A percentile compares a stretch with the other conserved stretches of the same genome.
phyloP scores from a whole-genome alignment of 2,329 filamentous ascomycete species.

The Metarhizium humberi region DNA sequence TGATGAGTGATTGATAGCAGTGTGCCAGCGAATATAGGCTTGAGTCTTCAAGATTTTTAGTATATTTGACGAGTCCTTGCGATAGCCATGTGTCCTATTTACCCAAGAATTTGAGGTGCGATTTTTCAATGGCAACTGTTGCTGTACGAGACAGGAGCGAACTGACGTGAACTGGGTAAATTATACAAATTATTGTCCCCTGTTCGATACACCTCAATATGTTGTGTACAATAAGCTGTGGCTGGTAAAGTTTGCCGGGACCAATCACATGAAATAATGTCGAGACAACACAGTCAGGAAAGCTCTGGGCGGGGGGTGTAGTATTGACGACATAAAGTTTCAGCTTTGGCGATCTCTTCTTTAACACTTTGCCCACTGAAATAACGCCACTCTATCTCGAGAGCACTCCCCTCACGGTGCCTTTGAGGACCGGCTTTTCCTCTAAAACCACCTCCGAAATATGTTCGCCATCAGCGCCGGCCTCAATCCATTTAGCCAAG shows the following conservation, averaged over 20 bases:
- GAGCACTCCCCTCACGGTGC: slow-evolving; percentile 37
- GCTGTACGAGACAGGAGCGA: too few species aligned
- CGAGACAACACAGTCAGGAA: too few species aligned
- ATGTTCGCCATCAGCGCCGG: slow-evolving; percentile 31
- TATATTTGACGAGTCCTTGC: not conserved
- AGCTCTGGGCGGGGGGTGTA: too few species aligned
- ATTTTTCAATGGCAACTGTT: too few species aligned
- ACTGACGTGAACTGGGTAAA: too few species aligned
- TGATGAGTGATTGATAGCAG: slow-evolving; percentile 49
- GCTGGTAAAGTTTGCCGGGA: too few species aligned
- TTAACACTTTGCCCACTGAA: not conserved
- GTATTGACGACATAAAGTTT: not conserved
- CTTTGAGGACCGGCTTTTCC: slow-evolving; percentile 37
- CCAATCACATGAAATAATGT: too few species aligned
- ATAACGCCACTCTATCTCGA: slow-evolving; percentile 27
- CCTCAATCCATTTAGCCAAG: slow-evolving; percentile 63
- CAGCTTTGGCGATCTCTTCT: not conserved
- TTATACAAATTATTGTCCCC: too few species aligned
- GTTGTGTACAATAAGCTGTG: too few species aligned
- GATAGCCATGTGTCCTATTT: not conserved
- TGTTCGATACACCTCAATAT: too few species aligned
- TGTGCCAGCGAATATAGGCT: not conserved
- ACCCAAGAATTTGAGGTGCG: too few species aligned
- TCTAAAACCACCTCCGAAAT: slow-evolving; percentile 42
- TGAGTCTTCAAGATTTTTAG: not conserved